Conservation (phyloP, 1,284 basidiomycete genomes). For the Mycena sp. region DNA sequence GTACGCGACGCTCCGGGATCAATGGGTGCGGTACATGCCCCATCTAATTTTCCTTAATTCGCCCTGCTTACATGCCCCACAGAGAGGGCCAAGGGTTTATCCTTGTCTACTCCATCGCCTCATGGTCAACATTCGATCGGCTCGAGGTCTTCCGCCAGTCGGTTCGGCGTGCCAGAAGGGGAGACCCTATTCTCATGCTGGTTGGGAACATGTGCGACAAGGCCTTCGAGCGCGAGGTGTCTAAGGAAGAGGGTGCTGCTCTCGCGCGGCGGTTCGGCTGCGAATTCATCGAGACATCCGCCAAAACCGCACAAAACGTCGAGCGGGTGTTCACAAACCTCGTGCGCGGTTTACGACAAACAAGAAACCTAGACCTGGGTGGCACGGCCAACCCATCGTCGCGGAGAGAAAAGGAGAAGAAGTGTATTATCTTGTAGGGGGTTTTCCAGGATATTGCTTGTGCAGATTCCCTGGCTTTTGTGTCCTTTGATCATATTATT, state of each 20-base stretch:
- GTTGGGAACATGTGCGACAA: slow-evolving; percentile 95
- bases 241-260: too few relatives aligned
- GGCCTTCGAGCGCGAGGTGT: slow-evolving; percentile 86
- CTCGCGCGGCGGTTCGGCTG: slow-evolving; percentile 91
- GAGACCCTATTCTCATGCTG: slow-evolving; percentile 85
- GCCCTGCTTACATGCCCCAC: slow-evolving; percentile 26
- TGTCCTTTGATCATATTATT: slow-evolving; percentile 81
- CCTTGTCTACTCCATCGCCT: slow-evolving; percentile 97
- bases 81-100: slow-evolving; percentile 99
- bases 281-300: slow-evolving; percentile 96
- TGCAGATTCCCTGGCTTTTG: slow-evolving; percentile 69
- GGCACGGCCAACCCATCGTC: slow-evolving; percentile 44
- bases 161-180: slow-evolving; percentile 93
- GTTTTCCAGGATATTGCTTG: slow-evolving; percentile 63
- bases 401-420: slow-evolving; percentile 55
- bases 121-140: slow-evolving; percentile 93
- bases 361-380: slow-evolving; percentile 58
- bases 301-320: slow-evolving; percentile 95
- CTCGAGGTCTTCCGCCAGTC: too few relatives aligned
- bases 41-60: not conserved
- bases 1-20: slow-evolving; percentile 96
- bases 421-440: too few relatives aligned
- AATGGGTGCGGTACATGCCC: too few relatives aligned
- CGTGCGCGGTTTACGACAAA: slow-evolving; percentile 87
- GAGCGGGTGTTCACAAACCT: slow-evolving; percentile 93